phyloP scores from a whole-genome alignment of 805 yeast species.

The Zygosaccharomyces gambellarensis region DNA sequence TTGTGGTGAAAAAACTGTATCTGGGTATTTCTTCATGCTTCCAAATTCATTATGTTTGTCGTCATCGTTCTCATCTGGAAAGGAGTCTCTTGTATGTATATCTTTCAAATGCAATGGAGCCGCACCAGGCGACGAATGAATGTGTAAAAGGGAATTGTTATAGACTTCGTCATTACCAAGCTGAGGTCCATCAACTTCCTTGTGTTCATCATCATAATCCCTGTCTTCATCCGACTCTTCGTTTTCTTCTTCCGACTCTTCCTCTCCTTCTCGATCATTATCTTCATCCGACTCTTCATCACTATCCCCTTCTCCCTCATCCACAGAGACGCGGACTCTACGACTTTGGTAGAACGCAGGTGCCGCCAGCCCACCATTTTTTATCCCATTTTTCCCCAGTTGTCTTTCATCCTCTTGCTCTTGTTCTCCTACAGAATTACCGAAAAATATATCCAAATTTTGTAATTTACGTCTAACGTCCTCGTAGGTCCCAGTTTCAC shows the following conservation, averaged over 20 bases:
- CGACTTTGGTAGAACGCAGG: background rate
- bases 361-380: background rate
- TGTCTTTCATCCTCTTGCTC: background rate
- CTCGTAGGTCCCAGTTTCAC: conserved; percentile 25
- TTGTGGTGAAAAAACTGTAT: conserved; percentile 19
- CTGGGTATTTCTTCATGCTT: conserved; percentile 3
- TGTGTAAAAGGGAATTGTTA: conserved; percentile 5
- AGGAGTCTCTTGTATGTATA: conserved; percentile 1
- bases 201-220: conserved; percentile 4
- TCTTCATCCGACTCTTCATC: conserved; percentile 8
- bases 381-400: background rate
- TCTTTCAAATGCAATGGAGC: conserved; percentile 9
- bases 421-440: background rate
- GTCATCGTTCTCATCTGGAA: conserved; percentile 3
- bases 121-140: conserved; percentile 13
- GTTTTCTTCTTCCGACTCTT: conserved; percentile 11
- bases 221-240: conserved; percentile 8
- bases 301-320: background rate
- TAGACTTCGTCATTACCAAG: conserved; percentile 13
- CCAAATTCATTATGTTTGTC: background rate
- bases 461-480: conserved; percentile 21
- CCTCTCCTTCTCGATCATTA: conserved; percentile 5
- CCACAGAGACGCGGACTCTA: conserved; percentile 3
- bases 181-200: conserved; percentile 10
- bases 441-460: conserved; percentile 17